Percentiles rank a stretch among this genome's conserved stretches.
Conservation (phyloP, 2,329 filamentous ascomycete species). For the Talaromyces funiculosus region DNA sequence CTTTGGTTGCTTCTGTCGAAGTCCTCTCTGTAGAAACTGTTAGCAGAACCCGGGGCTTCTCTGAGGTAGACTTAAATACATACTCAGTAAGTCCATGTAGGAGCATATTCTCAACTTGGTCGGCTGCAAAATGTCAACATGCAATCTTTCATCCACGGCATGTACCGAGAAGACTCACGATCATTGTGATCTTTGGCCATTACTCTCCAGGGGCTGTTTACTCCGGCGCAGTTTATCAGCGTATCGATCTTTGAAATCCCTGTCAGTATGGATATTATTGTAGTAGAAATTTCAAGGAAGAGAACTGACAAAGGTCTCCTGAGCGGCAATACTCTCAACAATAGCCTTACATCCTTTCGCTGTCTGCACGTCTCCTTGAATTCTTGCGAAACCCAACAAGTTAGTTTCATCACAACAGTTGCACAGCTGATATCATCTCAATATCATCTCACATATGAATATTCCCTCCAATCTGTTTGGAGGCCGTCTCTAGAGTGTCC, state of each 20-base stretch:
- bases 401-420: neutral
- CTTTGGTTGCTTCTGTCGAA: constrained; percentile 11
- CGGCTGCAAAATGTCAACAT: constrained; percentile 4
- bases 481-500: constrained; percentile 32
- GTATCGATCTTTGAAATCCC: constrained; percentile 16
- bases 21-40: constrained; percentile 1
- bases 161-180: neutral
- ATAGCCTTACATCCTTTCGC: constrained; percentile 22
- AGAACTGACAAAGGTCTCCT: constrained; percentile 18
- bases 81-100: constrained; percentile 12
- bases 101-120: constrained; percentile 15
- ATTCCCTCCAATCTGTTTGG: constrained; percentile 8
- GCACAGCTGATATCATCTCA: neutral
- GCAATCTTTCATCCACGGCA: neutral
- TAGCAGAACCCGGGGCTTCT: neutral
- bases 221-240: constrained; percentile 24
- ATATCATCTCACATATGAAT: constrained; percentile 5
- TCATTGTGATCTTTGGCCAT: constrained; percentile 11
- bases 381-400: neutral
- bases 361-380: constrained; percentile 24
- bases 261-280: neutral
- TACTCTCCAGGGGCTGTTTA: constrained; percentile 13
- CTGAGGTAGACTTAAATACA: neutral
- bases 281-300: neutral
- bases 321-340: constrained; percentile 18